These are phyloP conservation scores for Didymella keratinophila DNA, from an alignment of 2,329 filamentous ascomycete species.

Conservation along the genomic window DNA sequence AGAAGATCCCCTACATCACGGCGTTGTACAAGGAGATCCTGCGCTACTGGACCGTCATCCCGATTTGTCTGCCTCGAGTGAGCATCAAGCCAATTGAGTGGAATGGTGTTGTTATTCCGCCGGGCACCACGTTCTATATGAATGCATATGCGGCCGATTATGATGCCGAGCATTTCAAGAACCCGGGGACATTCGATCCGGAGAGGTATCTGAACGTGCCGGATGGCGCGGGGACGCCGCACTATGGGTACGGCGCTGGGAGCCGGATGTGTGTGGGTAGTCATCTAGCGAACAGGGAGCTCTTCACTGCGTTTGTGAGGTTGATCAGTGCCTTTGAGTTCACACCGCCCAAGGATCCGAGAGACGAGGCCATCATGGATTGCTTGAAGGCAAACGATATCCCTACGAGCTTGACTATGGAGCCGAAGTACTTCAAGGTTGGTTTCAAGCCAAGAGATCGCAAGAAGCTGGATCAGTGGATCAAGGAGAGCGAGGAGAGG, in stretches of 20 bases:
- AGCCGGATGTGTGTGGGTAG: slow-evolving; percentile 58
- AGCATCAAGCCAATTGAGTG: slow-evolving; percentile 77
- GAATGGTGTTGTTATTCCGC: slow-evolving; percentile 71
- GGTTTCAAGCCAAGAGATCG: slow-evolving; percentile 56
- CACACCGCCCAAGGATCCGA: slow-evolving; percentile 49
- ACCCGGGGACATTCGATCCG: slow-evolving; percentile 69
- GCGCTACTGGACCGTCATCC: slow-evolving; percentile 81
- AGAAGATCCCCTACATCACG: slow-evolving; percentile 79
- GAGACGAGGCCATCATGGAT: slow-evolving; percentile 55
- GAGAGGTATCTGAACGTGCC: slow-evolving; percentile 69
- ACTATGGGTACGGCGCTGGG: slow-evolving; percentile 59
- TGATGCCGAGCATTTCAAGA: slow-evolving; percentile 72
- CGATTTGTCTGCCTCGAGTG: slow-evolving; percentile 76
- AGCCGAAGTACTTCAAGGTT: slow-evolving; percentile 61
- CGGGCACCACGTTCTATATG: slow-evolving; percentile 82
- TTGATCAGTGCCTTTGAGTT: slow-evolving; percentile 59
- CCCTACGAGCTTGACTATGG: slow-evolving; percentile 59
- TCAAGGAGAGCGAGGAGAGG: slow-evolving; percentile 56
- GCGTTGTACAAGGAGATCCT: slow-evolving; percentile 81
- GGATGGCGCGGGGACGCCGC: slow-evolving; percentile 57
- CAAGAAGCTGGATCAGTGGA: slow-evolving; percentile 55
- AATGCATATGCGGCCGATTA: slow-evolving; percentile 79
- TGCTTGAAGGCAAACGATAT: slow-evolving; percentile 56
- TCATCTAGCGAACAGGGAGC: slow-evolving; percentile 53
- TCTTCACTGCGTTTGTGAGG: slow-evolving; percentile 58